These are phyloP conservation scores for Drechslerella dactyloides DNA, from an alignment of 2,329 filamentous ascomycete genomes.

Conservation along the genomic window DNA sequence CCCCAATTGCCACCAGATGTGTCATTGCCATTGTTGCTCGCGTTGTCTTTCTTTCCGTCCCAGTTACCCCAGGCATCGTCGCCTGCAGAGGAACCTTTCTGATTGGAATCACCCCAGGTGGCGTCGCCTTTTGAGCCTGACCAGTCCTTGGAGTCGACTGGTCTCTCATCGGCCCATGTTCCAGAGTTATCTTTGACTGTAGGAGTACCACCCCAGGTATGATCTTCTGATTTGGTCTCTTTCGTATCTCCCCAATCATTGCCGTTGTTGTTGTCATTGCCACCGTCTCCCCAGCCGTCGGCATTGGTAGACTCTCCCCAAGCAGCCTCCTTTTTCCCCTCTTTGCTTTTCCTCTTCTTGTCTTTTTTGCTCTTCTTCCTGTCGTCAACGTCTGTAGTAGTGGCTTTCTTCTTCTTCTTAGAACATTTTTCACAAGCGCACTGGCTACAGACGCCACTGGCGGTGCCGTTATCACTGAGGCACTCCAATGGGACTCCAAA, in stretches of 20 bases:
- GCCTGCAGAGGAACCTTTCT: neutral
- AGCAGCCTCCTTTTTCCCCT: slow-evolving; percentile 5
- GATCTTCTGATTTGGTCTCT: neutral
- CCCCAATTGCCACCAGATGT: slow-evolving; percentile 13
- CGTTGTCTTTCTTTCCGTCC: neutral
- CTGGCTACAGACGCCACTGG: slow-evolving; percentile 13
- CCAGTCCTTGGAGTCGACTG: neutral
- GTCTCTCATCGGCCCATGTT: slow-evolving; percentile 2
- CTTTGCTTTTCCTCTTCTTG: slow-evolving; percentile 11
- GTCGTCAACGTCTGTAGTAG: neutral
- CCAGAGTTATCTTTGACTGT: slow-evolving; percentile 12
- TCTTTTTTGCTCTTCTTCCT: slow-evolving; percentile 10
- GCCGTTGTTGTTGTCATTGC: slow-evolving; percentile 10
- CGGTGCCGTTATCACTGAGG: slow-evolving; percentile 28
- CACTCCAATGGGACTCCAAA: slow-evolving; percentile 33
- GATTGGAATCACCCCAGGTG: slow-evolving; percentile 7
- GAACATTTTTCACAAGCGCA: slow-evolving; percentile 21
- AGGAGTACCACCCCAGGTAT: neutral
- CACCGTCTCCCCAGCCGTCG: slow-evolving; percentile 18
- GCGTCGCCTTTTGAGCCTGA: neutral
- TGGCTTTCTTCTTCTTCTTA: neutral
- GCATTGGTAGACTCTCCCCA: slow-evolving; percentile 6
- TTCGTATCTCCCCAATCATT: neutral
- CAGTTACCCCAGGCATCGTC: slow-evolving; percentile 8
- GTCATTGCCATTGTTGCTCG: neutral